phyloP scores from a whole-genome alignment of 208 protist species.

The Acanthamoeba lenticulata region DNA sequence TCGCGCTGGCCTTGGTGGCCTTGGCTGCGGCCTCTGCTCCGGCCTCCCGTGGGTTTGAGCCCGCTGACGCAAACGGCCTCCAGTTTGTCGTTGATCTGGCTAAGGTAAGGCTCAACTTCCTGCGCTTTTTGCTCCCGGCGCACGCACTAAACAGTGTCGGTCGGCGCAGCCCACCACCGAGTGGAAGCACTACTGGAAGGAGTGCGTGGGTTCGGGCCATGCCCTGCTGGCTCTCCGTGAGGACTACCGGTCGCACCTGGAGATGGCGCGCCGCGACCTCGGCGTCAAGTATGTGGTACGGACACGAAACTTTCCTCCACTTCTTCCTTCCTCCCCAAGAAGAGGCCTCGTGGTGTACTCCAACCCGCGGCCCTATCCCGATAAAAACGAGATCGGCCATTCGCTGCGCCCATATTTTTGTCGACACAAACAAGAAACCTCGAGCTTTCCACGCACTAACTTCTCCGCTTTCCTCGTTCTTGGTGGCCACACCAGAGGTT shows the following conservation, averaged over 20 bases:
- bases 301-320: not conserved
- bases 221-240: slow-evolving; percentile 58
- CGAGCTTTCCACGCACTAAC: not conserved
- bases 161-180: not conserved
- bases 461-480: not conserved
- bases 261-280: slow-evolving; percentile 13
- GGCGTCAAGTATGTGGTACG: slow-evolving; percentile 27
- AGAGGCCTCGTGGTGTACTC: too few relatives aligned
- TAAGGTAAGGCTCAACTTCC: not conserved
- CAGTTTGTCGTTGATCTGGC: not conserved
- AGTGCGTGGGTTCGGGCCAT: slow-evolving; percentile 75
- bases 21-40: not conserved
- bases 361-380: too few relatives aligned
- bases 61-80: not conserved
- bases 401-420: not conserved
- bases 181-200: slow-evolving; percentile 75
- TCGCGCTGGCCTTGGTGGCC: not conserved
- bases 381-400: too few relatives aligned
- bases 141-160: not conserved
- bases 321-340: not conserved
- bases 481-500: slow-evolving; percentile 36
- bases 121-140: not conserved
- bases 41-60: not conserved
- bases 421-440: not conserved
- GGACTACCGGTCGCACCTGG: slow-evolving; percentile 69